Base-by-base conservation (phyloP, 306 rosid species). In the Abrus pulchellus region DNA sequence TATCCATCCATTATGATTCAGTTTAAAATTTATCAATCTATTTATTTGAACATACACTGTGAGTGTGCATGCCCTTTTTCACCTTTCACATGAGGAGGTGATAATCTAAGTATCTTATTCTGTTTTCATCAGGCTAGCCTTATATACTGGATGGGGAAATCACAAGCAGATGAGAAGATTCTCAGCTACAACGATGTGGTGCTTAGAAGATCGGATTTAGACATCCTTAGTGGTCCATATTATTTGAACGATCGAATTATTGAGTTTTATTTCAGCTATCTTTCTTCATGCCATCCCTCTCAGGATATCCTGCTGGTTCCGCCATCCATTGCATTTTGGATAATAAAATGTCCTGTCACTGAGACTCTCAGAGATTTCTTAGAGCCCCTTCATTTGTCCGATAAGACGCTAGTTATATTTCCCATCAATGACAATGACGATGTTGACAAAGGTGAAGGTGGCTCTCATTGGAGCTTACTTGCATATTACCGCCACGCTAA, bases 381-480 rank as follows among this genome's bases (percentile, higher is more conserved):
- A 47, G 90, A 88, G n/a, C 97, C 97, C 53, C 97, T 93, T 63
- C 83, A 86, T 79, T 85, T 95, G 33, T 73, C 80, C 40, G 83
- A 85, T 36, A 91, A 86, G 87, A 75, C 68, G 13, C 85, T 95
- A 67, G 88, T 90, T 10, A 60, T 95, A 60, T 95, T 93, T 75
- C 97, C 98, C 3, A 48, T 93, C 85, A 95, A 95, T 3, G 90
- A 95, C 85, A 91, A 93, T 1, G 89, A 89, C 0, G 96, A 95
- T 5, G 89, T 95, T 82, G 64, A 74, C 44, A 32, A 8, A 45
- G 91, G 94, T 4, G 99, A 88, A 85, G 98, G 97, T 47, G 99
- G 99, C 47, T 85, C 85, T 40, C 99, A 95, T 73, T 95, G 99
- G 99, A 95, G 97, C 87, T 78, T 95, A 70, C 91, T 93, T 48